A percentile compares a stretch with the other conserved stretches of the same genome.
Evolutionary conservation across 78 protist species (phyloP).

Genomic region (Dictyostelium discoideum): DNA sequence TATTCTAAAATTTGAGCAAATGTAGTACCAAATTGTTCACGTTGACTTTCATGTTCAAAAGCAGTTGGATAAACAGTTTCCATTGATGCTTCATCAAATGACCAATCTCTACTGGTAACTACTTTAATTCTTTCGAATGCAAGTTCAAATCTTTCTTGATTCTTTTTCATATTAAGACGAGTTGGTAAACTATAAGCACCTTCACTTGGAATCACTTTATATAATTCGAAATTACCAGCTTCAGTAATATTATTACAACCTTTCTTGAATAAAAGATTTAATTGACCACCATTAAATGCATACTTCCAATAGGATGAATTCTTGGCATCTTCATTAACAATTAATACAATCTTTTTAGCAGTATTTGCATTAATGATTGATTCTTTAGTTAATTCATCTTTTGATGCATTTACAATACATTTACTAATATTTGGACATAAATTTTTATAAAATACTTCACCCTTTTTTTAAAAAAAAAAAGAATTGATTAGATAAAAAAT

Average conservation of each 20-base stretch:
- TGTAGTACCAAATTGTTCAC: slow-evolving; percentile 32
- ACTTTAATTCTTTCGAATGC: slow-evolving; percentile 21
- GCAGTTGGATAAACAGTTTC: slow-evolving; percentile 2
- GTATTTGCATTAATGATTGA: slow-evolving; percentile 33
- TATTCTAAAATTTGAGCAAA: background rate
- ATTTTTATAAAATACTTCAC: slow-evolving; percentile 35
- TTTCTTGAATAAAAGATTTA: slow-evolving; percentile 11
- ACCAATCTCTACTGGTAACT: slow-evolving; percentile 34
- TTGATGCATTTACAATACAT: background rate
- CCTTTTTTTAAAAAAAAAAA: background rate
- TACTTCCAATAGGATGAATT: slow-evolving; percentile 52
- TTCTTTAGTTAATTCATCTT: slow-evolving; percentile 50
- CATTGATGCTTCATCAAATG: slow-evolving; percentile 35
- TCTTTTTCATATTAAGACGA: slow-evolving; percentile 1
- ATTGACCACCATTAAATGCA: background rate
- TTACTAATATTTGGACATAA: slow-evolving; percentile 4
- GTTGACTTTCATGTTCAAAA: background rate
- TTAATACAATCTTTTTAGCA: background rate
- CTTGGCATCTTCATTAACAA: slow-evolving; percentile 29
- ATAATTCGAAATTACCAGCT: background rate
- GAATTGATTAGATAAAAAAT: background rate
- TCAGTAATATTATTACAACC: slow-evolving; percentile 12
- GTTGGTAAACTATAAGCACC: slow-evolving; percentile 38
- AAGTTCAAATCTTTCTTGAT: slow-evolving; percentile 3
- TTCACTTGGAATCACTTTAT: slow-evolving; percentile 52